phyloP scores from a whole-genome alignment of 306 rosid genomes.

The Vigna nakashimae region DNA sequence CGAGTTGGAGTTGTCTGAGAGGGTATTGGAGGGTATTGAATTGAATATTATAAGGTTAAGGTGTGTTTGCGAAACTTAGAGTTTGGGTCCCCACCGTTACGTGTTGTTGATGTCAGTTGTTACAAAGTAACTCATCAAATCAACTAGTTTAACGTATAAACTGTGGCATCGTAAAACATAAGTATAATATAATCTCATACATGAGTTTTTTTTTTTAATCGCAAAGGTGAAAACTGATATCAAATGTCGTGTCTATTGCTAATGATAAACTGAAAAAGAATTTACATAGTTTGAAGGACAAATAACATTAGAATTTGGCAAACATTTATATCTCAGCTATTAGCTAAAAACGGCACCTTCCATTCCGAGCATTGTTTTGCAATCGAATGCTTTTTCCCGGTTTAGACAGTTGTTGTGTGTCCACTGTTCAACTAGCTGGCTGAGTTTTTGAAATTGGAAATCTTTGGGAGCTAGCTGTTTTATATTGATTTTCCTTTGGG shows the following conservation, averaged over 20 bases:
- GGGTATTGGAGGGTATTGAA: no score
- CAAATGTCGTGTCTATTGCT: not conserved
- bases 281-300: not conserved
- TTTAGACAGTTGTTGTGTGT: not conserved
- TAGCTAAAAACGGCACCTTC: slow-evolving; percentile 1
- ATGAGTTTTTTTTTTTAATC: not conserved
- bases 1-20: no score
- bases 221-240: not conserved
- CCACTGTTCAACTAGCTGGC: slow-evolving; percentile 17
- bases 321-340: slow-evolving; percentile 20
- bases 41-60: no score
- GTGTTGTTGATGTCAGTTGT: no score
- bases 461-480: not conserved
- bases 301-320: not conserved
- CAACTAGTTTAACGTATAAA: no score
- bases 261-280: not conserved
- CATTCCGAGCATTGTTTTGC: slow-evolving; percentile 9
- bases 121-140: no score
- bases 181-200: no score
- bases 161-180: no score
- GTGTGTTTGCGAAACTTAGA: no score
- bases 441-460: not conserved
- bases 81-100: no score
- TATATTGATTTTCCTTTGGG: not conserved
- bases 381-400: not conserved